Evolutionary conservation across 768 basidiomycete species (phyloP).

Genomic region (Lentinula raphanica): DNA sequence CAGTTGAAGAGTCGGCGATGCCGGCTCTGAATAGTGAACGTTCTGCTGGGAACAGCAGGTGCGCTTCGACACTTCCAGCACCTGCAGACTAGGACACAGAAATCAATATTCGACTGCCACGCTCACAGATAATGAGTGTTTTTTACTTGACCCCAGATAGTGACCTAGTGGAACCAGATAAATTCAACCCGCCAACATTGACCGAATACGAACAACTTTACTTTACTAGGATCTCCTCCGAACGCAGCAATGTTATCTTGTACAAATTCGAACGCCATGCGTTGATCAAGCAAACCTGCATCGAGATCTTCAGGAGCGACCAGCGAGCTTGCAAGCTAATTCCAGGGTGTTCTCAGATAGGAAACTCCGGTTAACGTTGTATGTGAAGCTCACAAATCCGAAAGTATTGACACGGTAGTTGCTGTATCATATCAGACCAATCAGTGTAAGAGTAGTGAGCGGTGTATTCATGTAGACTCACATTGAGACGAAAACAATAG

Average conservation of each 20-base stretch:
- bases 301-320: constrained; percentile 48
- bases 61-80: constrained; percentile 44
- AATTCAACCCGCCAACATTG: too few relatives aligned
- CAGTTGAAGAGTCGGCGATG: constrained; percentile 47
- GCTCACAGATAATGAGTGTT: too few relatives aligned
- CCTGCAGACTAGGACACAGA: constrained; percentile 38
- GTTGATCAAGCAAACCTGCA: constrained; percentile 57
- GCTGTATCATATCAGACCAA: constrained; percentile 17
- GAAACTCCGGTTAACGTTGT: background rate
- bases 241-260: constrained; percentile 63
- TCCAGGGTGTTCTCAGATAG: background rate
- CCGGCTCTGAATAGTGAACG: constrained; percentile 43
- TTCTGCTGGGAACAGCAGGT: constrained; percentile 37
- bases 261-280: constrained; percentile 51
- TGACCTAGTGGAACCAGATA: constrained; percentile 29
- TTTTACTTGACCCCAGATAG: constrained; percentile 50
- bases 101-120: too few relatives aligned
- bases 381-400: constrained; percentile 40
- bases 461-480: constrained; percentile 14
- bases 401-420: constrained; percentile 58
- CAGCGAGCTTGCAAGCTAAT: constrained; percentile 43
- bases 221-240: constrained; percentile 58
- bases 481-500: constrained; percentile 55
- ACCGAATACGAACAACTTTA: constrained; percentile 12
- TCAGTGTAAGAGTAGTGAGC: background rate